Conservation (phyloP, 2,329 filamentous ascomycete species). For the Venturia pyrina region DNA sequence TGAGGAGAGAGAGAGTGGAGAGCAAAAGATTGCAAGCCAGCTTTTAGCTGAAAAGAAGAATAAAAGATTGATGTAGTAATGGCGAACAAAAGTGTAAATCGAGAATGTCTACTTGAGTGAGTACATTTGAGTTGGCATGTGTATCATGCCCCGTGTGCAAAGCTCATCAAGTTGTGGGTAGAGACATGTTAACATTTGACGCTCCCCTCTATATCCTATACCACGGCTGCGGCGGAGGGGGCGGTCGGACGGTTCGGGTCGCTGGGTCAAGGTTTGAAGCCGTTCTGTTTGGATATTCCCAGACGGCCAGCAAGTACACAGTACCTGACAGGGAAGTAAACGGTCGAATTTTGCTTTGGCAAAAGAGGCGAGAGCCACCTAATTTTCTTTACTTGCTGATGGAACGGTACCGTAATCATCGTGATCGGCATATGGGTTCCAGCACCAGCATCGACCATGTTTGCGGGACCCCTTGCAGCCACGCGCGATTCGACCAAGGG, state of each 20-base stretch:
- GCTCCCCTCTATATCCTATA: not conserved
- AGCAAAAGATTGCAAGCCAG: not conserved
- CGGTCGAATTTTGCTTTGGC: not conserved
- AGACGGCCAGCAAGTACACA: not conserved
- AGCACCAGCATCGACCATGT: not conserved
- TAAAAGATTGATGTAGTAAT: not conserved
- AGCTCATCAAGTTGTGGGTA: not conserved
- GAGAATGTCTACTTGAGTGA: not conserved
- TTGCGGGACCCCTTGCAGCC: not conserved
- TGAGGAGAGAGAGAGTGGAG: not conserved
- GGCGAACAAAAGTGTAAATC: not conserved
- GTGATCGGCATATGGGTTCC: not conserved
- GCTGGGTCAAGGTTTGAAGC: not conserved
- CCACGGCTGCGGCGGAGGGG: not conserved
- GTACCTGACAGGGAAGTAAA: not conserved
- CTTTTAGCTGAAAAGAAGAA: not conserved
- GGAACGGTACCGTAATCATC: no score
- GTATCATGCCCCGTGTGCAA: not conserved
- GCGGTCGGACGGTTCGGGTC: conserved; percentile 1
- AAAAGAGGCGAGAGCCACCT: no score
- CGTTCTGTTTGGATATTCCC: not conserved
- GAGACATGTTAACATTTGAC: not conserved
- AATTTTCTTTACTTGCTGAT: no score
- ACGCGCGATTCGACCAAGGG: not conserved
- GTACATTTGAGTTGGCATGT: not conserved